phyloP scores from a whole-genome alignment of 805 yeast species.

The Starmerella bombicola region DNA sequence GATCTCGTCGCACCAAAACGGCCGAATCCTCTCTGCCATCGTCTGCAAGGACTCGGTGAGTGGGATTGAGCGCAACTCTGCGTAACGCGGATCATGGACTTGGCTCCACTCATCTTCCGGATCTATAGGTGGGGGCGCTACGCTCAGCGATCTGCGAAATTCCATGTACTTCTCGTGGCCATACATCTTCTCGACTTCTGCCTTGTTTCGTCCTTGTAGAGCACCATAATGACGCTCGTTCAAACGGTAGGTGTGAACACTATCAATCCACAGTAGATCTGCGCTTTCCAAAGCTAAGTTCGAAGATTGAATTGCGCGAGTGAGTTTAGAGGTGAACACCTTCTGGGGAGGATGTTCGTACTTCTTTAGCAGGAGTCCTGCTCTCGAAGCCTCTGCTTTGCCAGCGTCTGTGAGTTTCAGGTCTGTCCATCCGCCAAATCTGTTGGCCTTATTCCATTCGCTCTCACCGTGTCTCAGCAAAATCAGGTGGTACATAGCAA shows the following conservation, averaged over 20 bases:
- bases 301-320: constrained; percentile 95
- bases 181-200: constrained; percentile 68
- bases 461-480: constrained; percentile 98
- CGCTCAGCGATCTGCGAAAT: constrained; percentile 93
- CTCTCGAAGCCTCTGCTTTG: constrained; percentile 75
- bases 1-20: constrained; percentile 88
- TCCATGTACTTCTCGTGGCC: constrained; percentile 87
- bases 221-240: constrained; percentile 99
- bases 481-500: constrained; percentile 53
- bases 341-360: constrained; percentile 71
- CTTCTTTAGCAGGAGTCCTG: constrained; percentile 80
- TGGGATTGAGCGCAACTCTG: constrained; percentile 73
- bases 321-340: constrained; percentile 75
- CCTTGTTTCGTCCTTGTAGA: constrained; percentile 95
- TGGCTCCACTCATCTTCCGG: constrained; percentile 74
- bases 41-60: constrained; percentile 84
- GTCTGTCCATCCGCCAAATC: constrained; percentile 98
- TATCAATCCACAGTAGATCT: constrained; percentile 81
- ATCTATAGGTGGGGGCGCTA: constrained; percentile 86
- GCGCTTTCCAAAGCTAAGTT: constrained; percentile 80
- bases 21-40: constrained; percentile 89
- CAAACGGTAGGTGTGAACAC: constrained; percentile 89
- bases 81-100: constrained; percentile 72
- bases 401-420: constrained; percentile 72
- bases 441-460: constrained; percentile 95